Base-by-base conservation (phyloP, 352 stramenopile genomes). In the Sclerospora graminicola region DNA sequence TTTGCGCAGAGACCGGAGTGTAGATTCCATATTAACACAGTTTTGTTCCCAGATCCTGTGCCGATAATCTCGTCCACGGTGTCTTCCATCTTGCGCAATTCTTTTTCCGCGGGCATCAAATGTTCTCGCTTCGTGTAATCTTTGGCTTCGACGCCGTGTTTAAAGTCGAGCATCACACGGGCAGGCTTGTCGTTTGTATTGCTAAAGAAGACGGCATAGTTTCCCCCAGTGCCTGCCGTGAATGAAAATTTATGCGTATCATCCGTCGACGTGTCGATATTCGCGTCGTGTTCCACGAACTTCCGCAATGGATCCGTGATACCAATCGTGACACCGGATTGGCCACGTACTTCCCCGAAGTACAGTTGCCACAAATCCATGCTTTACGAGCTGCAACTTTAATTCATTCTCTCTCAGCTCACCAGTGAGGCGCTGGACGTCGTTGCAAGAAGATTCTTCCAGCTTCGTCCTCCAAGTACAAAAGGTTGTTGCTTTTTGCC, bases 51-150 rank as follows among this genome's bases (percentile, higher is more conserved):
- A n/a, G n/a, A n/a, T n/a, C n/a, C n/a, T n/a, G n/a, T n/a, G n/a
- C n/a, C n/a, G n/a, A n/a, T n/a, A n/a, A 94, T 91, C 58, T 94
- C 82, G 49, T 90, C 79, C 18, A 91, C 82, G 0, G 71, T 76
- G 63, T 92, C 80, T 42, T 94, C 82, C 79, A 94, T 87, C 70
- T 91, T 92, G 36, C 78, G 74, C 24, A 94, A 61, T 56, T 94
- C 82, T 41, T 85, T 84, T 57, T 94, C 79, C 23, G 92, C 76
- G 0, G 82, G 82, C 80, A 90, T 89, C 16, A 94, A 61, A 57
- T 94, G 82, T 57, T 94, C 82, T 21, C 78, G 61, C 67, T 91
- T 94, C 21, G 79, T 78, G 64, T 91, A 92, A 52, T 94, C 82
- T 58, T 92, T 92, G 39, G 82, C 80, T 45, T 92, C 78, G 15